Percentiles rank a stretch among this genome's conserved stretches.
phyloP scores from a whole-genome alignment of 768 basidiomycete genomes.

The Dendrothele bispora region DNA sequence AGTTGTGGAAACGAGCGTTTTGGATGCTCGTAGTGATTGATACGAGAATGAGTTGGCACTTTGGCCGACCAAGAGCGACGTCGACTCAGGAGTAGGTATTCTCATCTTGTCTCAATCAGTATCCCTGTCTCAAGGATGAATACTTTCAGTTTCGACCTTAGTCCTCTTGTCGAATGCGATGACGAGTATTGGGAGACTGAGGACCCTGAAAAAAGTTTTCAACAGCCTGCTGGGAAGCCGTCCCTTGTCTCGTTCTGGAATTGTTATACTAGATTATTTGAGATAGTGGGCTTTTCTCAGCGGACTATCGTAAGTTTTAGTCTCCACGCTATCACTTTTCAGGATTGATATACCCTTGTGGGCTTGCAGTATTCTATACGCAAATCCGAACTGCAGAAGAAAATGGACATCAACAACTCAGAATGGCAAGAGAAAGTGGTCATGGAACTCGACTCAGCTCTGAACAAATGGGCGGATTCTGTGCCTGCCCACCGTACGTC shows the following conservation, averaged over 20 bases:
- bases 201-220: constrained; percentile 45
- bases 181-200: constrained; percentile 66
- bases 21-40: constrained; percentile 34
- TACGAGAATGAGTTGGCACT: constrained; percentile 26
- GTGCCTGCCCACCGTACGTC: neutral
- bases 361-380: no score
- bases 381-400: no score
- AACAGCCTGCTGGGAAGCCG: constrained; percentile 53
- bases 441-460: neutral
- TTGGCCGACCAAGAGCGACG: constrained; percentile 62
- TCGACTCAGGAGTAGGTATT: constrained; percentile 55
- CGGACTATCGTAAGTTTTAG: constrained; percentile 47
- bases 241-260: constrained; percentile 46
- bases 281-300: constrained; percentile 50
- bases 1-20: constrained; percentile 60
- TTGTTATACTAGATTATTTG: constrained; percentile 43
- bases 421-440: neutral
- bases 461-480: neutral
- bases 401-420: no score
- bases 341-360: no score
- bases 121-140: neutral
- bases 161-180: constrained; percentile 60
- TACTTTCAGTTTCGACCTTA: constrained; percentile 54
- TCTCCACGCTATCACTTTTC: no score
- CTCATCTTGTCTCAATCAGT: neutral